Evolutionary conservation across 2,329 filamentous ascomycete species (phyloP).

Genomic region (Thelonectria olida): DNA sequence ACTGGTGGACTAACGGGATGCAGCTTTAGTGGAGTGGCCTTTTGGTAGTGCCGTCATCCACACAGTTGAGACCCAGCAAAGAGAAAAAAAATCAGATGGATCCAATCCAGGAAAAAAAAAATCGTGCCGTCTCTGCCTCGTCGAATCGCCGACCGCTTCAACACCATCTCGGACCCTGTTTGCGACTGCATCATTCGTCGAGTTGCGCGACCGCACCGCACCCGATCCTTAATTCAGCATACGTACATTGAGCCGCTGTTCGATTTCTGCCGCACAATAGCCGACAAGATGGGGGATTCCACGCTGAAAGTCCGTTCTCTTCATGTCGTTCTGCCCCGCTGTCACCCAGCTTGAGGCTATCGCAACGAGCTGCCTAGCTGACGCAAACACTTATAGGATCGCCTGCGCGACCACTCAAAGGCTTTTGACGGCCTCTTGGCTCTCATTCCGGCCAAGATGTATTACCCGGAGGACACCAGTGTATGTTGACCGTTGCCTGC

Average conservation of each 20-base stretch:
- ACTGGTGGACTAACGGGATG: slow-evolving; percentile 1
- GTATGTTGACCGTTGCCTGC: slow-evolving; percentile 62
- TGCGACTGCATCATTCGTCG: slow-evolving; percentile 4
- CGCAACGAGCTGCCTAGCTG: slow-evolving; percentile 30
- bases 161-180: slow-evolving; percentile 9
- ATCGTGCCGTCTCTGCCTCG: slow-evolving; percentile 9
- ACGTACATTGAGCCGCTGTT: neutral
- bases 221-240: too few relatives aligned
- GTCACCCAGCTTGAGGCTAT: slow-evolving; percentile 16
- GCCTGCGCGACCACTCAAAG: slow-evolving; percentile 68
- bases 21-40: slow-evolving; percentile 16
- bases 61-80: slow-evolving; percentile 26
- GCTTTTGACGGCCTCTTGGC: slow-evolving; percentile 89
- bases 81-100: slow-evolving; percentile 25
- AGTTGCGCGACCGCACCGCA: neutral
- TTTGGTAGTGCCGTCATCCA: slow-evolving; percentile 19
- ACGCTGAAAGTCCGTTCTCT: slow-evolving; percentile 56
- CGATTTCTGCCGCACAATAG: neutral
- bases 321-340: slow-evolving; percentile 40
- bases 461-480: slow-evolving; percentile 86
- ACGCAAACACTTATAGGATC: slow-evolving; percentile 54
- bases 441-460: slow-evolving; percentile 88
- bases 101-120: slow-evolving; percentile 19
- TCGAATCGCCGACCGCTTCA: slow-evolving; percentile 28
- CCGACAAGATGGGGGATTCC: slow-evolving; percentile 52